phyloP scores from a whole-genome alignment of 768 basidiomycete species.

The Lactarius evosmus region DNA sequence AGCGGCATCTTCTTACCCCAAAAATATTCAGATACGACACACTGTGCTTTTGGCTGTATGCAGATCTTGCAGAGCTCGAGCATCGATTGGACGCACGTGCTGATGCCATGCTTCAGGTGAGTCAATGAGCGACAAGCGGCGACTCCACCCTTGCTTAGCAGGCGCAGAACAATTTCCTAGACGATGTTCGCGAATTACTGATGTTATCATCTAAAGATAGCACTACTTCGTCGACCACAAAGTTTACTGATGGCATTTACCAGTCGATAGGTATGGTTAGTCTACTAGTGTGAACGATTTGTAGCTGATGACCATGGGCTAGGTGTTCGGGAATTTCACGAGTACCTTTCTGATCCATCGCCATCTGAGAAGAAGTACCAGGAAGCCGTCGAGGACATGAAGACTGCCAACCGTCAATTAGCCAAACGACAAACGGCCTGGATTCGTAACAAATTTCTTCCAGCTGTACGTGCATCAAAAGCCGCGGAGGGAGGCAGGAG shows the following conservation, averaged over 20 bases:
- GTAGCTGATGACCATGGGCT: constrained; percentile 2
- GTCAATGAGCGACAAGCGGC: constrained; percentile 21
- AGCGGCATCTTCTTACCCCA: constrained; percentile 3
- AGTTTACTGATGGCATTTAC: constrained; percentile 84
- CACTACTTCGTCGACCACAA: constrained; percentile 28
- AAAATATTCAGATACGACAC: constrained; percentile 63
- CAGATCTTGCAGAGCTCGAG: constrained; percentile 59
- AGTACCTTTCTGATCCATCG: constrained; percentile 51
- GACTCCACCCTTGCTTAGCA: constrained; percentile 13
- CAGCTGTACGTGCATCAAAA: constrained; percentile 56
- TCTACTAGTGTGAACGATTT: neutral
- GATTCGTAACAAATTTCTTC: constrained; percentile 87
- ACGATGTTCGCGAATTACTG: constrained; percentile 65
- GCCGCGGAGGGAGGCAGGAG: constrained; percentile 33
- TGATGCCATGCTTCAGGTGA: constrained; percentile 85
- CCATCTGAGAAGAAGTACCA: constrained; percentile 41
- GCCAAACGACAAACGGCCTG: constrained; percentile 89
- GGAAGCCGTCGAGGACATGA: constrained; percentile 72
- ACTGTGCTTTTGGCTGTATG: constrained; percentile 89
- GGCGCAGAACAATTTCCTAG: constrained; percentile 53
- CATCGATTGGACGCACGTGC: constrained; percentile 74
- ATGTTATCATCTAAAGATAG: constrained; percentile 19
- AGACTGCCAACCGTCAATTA: constrained; percentile 83
- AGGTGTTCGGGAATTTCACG: constrained; percentile 93
- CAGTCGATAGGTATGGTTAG: constrained; percentile 78